Evolutionary conservation across 345 rosid genomes (phyloP).

Genomic region (Linum usitatissimum): DNA sequence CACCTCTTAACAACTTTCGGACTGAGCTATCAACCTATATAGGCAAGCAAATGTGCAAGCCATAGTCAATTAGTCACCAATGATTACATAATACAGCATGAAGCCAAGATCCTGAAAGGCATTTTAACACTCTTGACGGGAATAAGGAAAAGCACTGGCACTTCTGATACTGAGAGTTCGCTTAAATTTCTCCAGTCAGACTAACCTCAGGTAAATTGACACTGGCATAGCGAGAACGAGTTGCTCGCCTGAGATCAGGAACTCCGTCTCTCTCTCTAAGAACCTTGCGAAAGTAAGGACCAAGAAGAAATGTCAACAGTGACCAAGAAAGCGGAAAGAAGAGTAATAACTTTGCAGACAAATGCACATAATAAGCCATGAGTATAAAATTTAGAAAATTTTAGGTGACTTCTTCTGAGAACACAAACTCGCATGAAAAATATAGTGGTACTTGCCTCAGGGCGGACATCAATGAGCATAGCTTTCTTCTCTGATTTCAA

Average conservation of each 20-base stretch:
- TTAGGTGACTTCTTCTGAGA: not conserved
- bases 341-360: not conserved
- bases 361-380: not conserved
- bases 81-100: conserved; percentile 14
- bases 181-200: conserved; percentile 16
- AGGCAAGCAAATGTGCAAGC: not conserved
- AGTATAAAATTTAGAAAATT: not conserved
- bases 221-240: conserved; percentile 79
- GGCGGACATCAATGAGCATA: conserved; percentile 78
- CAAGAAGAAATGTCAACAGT: conserved; percentile 12
- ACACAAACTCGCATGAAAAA: conserved; percentile 17
- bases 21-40: conserved; percentile 52
- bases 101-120: not conserved
- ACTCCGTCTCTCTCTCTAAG: conserved; percentile 81
- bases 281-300: conserved; percentile 31
- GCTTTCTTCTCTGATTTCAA: conserved; percentile 56
- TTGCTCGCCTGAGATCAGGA: conserved; percentile 80
- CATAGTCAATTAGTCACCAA: too few relatives aligned
- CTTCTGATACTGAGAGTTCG: not conserved
- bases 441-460: conserved; percentile 69
- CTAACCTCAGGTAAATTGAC: conserved; percentile 72
- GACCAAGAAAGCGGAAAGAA: not conserved
- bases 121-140: not conserved
- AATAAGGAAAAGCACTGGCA: conserved; percentile 7
- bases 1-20: conserved; percentile 52